A percentile compares a stretch with the other conserved stretches of the same genome.
Evolutionary conservation across 2,329 filamentous ascomycete species (phyloP).

Genomic region (Colletotrichum magnum): DNA sequence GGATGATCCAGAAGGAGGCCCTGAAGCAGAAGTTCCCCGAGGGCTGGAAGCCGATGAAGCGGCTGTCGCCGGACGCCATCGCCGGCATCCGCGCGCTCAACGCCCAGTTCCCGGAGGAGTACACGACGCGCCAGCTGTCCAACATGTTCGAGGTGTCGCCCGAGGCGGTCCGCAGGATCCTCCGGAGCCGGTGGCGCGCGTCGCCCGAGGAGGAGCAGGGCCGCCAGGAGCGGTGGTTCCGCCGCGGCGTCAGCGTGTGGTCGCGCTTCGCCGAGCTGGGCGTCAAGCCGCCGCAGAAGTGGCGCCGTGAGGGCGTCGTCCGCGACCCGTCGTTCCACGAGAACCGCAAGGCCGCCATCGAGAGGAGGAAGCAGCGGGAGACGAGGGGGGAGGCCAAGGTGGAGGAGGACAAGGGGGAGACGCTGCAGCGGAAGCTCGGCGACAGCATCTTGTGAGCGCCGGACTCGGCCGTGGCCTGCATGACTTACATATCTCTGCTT

Average conservation of each 20-base stretch:
- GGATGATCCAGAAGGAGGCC: constrained; percentile 83
- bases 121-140: constrained; percentile 81
- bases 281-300: constrained; percentile 72
- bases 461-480: background rate
- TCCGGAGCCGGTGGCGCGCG: constrained; percentile 83
- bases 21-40: constrained; percentile 84
- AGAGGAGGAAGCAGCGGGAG: constrained; percentile 48
- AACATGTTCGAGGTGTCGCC: constrained; percentile 87
- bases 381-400: constrained; percentile 48
- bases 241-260: constrained; percentile 73
- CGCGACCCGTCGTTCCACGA: constrained; percentile 60
- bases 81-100: constrained; percentile 91
- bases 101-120: constrained; percentile 80
- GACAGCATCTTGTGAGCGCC: constrained; percentile 44
- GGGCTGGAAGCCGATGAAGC: constrained; percentile 87
- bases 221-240: constrained; percentile 73
- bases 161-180: constrained; percentile 88
- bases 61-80: constrained; percentile 90
- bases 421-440: constrained; percentile 46
- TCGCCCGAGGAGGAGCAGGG: constrained; percentile 68
- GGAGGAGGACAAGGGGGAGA: constrained; percentile 45
- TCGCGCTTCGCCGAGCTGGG: constrained; percentile 71
- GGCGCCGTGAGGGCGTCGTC: constrained; percentile 69
- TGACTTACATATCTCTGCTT: background rate
- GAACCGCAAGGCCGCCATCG: constrained; percentile 47